phyloP scores from a whole-genome alignment of 768 basidiomycete genomes.

The Lentinula guzmanii region DNA sequence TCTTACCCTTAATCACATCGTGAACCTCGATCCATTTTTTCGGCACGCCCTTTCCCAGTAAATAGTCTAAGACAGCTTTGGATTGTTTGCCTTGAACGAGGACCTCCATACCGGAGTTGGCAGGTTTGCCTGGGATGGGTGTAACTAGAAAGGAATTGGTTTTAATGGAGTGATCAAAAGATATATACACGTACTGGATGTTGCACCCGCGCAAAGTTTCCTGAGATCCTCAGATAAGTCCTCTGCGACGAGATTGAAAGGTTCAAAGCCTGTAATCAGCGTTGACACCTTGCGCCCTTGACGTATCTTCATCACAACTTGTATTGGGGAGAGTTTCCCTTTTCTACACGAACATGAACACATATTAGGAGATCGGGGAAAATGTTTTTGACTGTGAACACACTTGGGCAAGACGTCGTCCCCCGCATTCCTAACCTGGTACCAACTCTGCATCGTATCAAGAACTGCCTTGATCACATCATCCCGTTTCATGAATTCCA shows the following conservation, averaged over 20 bases:
- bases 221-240: conserved; percentile 75
- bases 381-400: conserved; percentile 14
- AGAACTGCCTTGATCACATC: conserved; percentile 50
- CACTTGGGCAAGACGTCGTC: conserved; percentile 58
- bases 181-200: conserved; percentile 52
- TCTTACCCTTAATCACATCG: conserved; percentile 48
- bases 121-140: conserved; percentile 48
- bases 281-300: conserved; percentile 77
- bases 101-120: conserved; percentile 55
- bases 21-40: conserved; percentile 70
- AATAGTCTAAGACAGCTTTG: conserved; percentile 56
- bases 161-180: neutral
- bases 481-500: conserved; percentile 62
- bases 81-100: conserved; percentile 84
- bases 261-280: conserved; percentile 73
- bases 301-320: conserved; percentile 63
- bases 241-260: conserved; percentile 63
- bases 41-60: conserved; percentile 68
- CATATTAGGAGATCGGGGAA: too few species aligned
- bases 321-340: conserved; percentile 66
- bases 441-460: conserved; percentile 73
- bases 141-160: conserved; percentile 39
- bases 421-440: conserved; percentile 52
- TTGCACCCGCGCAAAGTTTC: conserved; percentile 72
- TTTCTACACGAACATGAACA: conserved; percentile 43